Evolutionary conservation across 2,329 filamentous ascomycete genomes (phyloP).

Genomic region (Akanthomyces lecanii): DNA sequence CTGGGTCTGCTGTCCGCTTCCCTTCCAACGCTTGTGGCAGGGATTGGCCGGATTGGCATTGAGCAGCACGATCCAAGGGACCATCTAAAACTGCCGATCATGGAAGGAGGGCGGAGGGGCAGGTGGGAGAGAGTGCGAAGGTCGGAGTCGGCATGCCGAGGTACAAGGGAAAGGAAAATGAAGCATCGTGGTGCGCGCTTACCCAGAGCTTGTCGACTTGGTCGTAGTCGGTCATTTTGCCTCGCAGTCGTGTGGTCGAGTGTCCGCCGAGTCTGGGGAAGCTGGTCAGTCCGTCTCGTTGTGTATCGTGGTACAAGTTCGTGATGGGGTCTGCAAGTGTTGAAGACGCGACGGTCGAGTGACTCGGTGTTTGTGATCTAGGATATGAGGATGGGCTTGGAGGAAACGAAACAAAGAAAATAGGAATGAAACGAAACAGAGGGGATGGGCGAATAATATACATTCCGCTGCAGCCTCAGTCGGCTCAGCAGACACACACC

Average conservation of each 20-base stretch:
- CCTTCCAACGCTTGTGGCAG: constrained; percentile 6
- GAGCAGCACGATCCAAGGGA: neutral
- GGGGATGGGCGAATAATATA: constrained; percentile 7
- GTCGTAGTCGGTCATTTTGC: constrained; percentile 12
- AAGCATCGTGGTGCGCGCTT: constrained; percentile 23
- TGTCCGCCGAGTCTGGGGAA: neutral
- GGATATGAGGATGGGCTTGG: neutral
- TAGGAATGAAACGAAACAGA: neutral
- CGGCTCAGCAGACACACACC: constrained; percentile 1
- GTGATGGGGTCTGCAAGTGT: no score
- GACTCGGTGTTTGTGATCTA: neutral
- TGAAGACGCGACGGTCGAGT: neutral
- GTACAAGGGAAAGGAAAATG: neutral
- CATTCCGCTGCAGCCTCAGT: constrained; percentile 3
- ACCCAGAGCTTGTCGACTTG: constrained; percentile 47
- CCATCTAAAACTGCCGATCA: constrained; percentile 1
- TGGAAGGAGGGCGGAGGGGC: neutral
- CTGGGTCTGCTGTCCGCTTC: no score
- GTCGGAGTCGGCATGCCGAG: neutral
- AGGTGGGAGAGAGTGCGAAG: neutral
- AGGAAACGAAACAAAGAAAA: neutral
- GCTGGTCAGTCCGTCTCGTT: neutral
- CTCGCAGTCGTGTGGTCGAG: neutral
- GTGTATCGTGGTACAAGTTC: neutral
- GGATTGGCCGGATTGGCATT: constrained; percentile 3